phyloP scores from a whole-genome alignment of 352 stramenopile genomes.

The Pythium aristosporum region DNA sequence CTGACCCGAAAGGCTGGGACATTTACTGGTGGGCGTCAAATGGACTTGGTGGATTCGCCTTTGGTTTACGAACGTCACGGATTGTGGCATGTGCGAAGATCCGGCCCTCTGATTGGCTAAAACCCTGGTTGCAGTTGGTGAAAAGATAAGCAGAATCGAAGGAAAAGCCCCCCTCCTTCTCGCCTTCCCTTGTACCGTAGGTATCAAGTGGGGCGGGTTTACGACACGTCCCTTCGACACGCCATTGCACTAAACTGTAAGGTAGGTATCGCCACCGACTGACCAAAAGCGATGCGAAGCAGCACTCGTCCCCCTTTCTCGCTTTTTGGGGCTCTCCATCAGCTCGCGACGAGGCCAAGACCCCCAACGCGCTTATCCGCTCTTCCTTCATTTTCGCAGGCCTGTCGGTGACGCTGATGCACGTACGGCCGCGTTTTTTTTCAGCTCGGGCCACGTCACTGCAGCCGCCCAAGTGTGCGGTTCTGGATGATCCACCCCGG shows the following conservation, averaged over 20 bases:
- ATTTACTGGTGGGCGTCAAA: neutral
- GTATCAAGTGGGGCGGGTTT: slow-evolving; percentile 4
- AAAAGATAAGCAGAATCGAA: slow-evolving; percentile 34
- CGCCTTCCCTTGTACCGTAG: slow-evolving; percentile 12
- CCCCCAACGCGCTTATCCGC: neutral
- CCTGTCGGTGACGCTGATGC: neutral
- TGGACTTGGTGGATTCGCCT: slow-evolving; percentile 6
- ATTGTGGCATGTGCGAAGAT: slow-evolving; percentile 19
- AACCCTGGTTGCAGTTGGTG: slow-evolving; percentile 26
- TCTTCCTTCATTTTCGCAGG: neutral
- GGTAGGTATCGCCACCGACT: slow-evolving; percentile 8
- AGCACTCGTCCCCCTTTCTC: neutral
- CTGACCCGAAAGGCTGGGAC: neutral
- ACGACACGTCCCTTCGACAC: slow-evolving; percentile 24
- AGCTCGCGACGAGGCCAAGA: neutral
- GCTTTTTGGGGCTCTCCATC: neutral
- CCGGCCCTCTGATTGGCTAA: slow-evolving; percentile 27
- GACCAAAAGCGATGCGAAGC: slow-evolving; percentile 1
- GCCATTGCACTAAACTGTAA: slow-evolving; percentile 14
- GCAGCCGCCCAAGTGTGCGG: slow-evolving; percentile 2
- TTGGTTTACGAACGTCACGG: slow-evolving; percentile 5
- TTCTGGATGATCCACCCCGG: slow-evolving; percentile 2
- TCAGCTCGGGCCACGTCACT: slow-evolving; percentile 5
- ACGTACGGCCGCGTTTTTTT: slow-evolving; percentile 8
- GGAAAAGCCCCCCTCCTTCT: slow-evolving; percentile 21